phyloP scores from a whole-genome alignment of 331 rosid genomes.

The Malus hybrid region DNA sequence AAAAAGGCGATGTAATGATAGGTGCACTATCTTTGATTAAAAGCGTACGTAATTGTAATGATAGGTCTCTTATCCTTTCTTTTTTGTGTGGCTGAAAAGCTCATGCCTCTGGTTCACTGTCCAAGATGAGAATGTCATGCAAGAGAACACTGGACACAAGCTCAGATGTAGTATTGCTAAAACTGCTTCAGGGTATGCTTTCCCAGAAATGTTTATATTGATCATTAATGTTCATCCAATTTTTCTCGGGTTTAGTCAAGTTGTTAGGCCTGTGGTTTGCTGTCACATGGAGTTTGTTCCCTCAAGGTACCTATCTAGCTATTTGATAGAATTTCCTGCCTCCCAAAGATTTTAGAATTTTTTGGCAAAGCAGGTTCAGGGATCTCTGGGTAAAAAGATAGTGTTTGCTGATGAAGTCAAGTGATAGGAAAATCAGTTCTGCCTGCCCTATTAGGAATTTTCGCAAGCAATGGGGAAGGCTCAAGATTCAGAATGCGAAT shows the following conservation, averaged over 20 bases:
- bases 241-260: background rate
- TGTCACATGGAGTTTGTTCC: background rate
- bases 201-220: background rate
- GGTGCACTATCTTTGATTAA: no score
- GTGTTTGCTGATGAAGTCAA: background rate
- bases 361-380: background rate
- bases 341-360: background rate
- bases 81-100: background rate
- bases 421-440: background rate
- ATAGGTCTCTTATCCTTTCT: background rate
- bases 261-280: background rate
- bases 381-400: background rate
- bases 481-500: background rate
- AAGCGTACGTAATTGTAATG: no score
- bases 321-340: background rate
- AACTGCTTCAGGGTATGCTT: background rate
- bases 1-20: no score
- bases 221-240: background rate
- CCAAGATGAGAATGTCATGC: background rate
- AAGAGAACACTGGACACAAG: background rate
- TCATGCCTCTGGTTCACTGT: background rate
- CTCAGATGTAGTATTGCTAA: background rate
- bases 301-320: background rate
- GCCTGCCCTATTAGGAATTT: background rate
- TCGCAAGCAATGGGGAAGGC: background rate